Percentiles rank a stretch among this genome's conserved stretches.
phyloP scores from a whole-genome alignment of 2,329 filamentous ascomycete genomes.

The Tolypocladium inflatum region DNA sequence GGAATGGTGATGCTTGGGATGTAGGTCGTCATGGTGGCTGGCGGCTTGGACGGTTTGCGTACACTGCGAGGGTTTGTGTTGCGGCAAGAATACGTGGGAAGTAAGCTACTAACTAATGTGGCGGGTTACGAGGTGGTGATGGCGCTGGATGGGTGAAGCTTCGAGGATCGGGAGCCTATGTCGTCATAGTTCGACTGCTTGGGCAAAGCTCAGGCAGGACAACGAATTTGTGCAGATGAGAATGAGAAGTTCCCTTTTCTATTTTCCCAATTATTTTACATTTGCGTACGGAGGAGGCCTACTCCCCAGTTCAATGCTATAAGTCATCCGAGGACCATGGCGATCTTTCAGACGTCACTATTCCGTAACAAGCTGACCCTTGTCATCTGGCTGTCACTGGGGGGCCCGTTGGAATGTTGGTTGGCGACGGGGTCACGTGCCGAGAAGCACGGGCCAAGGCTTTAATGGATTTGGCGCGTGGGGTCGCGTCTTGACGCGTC shows the following conservation, averaged over 20 bases:
- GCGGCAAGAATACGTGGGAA: neutral
- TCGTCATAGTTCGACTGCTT: neutral
- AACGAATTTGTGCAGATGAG: neutral
- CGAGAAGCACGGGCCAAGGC: constrained; percentile 12
- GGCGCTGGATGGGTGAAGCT: neutral
- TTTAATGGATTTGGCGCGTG: constrained; percentile 19
- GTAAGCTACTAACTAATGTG: neutral
- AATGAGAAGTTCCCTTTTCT: too few relatives aligned
- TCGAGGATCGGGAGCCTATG: neutral
- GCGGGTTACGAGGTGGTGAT: neutral
- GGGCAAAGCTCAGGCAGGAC: neutral
- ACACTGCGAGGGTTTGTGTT: neutral
- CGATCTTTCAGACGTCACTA: neutral
- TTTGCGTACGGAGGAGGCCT: neutral
- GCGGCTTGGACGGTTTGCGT: neutral
- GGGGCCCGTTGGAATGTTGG: too few relatives aligned
- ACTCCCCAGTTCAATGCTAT: neutral
- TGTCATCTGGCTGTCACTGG: neutral
- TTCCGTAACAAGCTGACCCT: neutral
- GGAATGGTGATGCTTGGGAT: constrained; percentile 73
- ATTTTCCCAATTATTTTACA: too few relatives aligned
- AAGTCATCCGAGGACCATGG: neutral
- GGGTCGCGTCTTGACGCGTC: constrained; percentile 22
- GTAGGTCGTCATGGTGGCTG: constrained; percentile 61
- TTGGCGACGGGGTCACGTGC: constrained; percentile 2